A percentile compares a stretch with the other conserved stretches of the same genome.
Evolutionary conservation across 176 grass and related monocot species (phyloP).

Genomic region (Zizania latifolia): DNA sequence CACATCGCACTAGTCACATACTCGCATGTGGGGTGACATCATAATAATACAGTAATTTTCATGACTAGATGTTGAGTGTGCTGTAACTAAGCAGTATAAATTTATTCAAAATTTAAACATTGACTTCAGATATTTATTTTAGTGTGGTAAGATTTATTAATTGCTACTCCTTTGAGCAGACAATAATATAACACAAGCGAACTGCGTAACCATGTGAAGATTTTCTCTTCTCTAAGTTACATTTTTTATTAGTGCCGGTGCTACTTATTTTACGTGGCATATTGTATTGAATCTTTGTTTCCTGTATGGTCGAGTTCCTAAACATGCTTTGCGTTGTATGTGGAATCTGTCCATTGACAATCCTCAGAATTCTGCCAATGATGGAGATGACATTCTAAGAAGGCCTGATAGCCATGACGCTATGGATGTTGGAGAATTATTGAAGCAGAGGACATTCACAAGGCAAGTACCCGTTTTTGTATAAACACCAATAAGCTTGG

Average conservation of each 20-base stretch:
- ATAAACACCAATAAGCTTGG: not conserved
- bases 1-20: not conserved
- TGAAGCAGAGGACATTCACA: conserved; percentile 47
- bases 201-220: not conserved
- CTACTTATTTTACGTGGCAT: not conserved
- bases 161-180: not conserved
- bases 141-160: not conserved
- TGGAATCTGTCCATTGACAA: conserved; percentile 25
- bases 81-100: not conserved
- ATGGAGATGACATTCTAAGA: conserved; percentile 19
- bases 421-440: conserved; percentile 40
- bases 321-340: not conserved
- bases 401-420: conserved; percentile 5
- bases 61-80: not conserved
- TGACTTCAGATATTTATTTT: not conserved
- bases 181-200: not conserved
- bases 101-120: not conserved
- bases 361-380: conserved; percentile 17
- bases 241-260: not conserved
- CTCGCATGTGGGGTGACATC: not conserved
- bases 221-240: not conserved
- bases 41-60: not conserved
- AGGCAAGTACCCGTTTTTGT: conserved; percentile 38
- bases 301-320: not conserved
- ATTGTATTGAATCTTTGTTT: not conserved